Conservation (phyloP, 176 grass and related monocot genomes). For the Aegilops sharonensis region DNA sequence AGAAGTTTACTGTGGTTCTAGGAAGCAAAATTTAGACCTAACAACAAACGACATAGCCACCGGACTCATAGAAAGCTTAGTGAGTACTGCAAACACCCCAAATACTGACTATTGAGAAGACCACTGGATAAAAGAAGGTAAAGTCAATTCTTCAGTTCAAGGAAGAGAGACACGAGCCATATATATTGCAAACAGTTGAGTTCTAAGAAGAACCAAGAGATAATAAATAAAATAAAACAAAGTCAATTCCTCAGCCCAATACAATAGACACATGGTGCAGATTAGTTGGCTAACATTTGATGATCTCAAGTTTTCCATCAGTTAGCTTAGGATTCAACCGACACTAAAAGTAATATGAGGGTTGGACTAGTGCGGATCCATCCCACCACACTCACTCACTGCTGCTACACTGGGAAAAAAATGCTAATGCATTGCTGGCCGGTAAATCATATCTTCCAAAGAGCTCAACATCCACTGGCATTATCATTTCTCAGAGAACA, state of each 20-base stretch:
- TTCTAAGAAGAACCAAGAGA: neutral
- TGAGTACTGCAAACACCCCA: neutral
- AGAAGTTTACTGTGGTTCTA: conserved; percentile 28
- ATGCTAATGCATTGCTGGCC: neutral
- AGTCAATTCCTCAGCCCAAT: neutral
- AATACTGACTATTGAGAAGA: neutral
- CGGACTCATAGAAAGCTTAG: neutral
- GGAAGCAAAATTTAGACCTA: conserved; percentile 34
- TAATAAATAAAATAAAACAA: neutral
- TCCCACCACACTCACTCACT: too few relatives aligned
- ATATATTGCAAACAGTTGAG: neutral
- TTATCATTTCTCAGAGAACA: neutral
- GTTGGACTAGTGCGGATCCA: neutral
- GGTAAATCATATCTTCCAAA: neutral
- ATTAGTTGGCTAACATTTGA: neutral
- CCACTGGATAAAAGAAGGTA: neutral
- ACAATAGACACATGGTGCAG: neutral
- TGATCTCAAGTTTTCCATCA: neutral
- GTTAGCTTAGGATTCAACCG: neutral
- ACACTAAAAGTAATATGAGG: neutral
- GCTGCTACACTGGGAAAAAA: too few relatives aligned
- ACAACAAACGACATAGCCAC: conserved; percentile 42
- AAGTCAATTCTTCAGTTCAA: neutral
- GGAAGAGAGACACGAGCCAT: neutral
- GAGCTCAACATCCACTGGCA: neutral